Percentiles rank a stretch among this genome's conserved stretches.
These are phyloP conservation scores for Chlorella sp. DNA, from an alignment of 139 green algal species.

Conservation along the genomic window DNA sequence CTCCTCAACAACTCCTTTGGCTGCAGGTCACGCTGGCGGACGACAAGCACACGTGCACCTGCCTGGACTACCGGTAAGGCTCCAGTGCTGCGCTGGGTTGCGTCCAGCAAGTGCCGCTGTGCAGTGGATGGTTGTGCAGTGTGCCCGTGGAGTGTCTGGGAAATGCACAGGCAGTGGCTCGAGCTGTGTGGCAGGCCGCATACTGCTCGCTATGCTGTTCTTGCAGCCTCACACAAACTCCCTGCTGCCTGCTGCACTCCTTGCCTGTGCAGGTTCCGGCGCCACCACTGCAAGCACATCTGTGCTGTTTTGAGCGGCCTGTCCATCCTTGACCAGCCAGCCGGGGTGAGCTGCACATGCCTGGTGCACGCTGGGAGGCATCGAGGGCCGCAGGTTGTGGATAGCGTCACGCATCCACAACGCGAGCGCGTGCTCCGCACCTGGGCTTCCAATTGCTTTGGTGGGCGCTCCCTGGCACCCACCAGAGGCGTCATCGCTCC, in stretches of 20 bases:
- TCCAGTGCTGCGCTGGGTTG: neutral
- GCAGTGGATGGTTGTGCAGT: too few species aligned
- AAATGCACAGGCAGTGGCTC: too few species aligned
- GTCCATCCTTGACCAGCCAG: neutral
- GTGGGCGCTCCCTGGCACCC: too few species aligned
- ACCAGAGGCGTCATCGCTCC: too few species aligned
- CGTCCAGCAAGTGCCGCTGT: neutral
- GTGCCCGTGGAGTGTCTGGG: too few species aligned
- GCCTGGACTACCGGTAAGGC: slow-evolving; percentile 41
- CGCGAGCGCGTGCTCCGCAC: too few species aligned
- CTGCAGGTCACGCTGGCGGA: slow-evolving; percentile 27
- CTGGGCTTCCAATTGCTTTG: too few species aligned
- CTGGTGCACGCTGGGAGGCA: neutral
- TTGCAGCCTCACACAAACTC: too few species aligned
- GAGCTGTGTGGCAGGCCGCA: too few species aligned
- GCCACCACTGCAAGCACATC: slow-evolving; percentile 58
- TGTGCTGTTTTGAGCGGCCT: neutral
- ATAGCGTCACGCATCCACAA: too few species aligned
- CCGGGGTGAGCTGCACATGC: neutral
- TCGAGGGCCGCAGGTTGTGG: neutral
- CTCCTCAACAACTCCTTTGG: too few species aligned
- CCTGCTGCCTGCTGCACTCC: neutral
- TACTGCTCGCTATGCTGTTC: too few species aligned
- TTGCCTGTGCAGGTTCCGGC: slow-evolving; percentile 28
- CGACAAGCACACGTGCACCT: slow-evolving; percentile 41